Evolutionary conservation across 208 protist species (phyloP).

Genomic region (Leishmania guyanensis): DNA sequence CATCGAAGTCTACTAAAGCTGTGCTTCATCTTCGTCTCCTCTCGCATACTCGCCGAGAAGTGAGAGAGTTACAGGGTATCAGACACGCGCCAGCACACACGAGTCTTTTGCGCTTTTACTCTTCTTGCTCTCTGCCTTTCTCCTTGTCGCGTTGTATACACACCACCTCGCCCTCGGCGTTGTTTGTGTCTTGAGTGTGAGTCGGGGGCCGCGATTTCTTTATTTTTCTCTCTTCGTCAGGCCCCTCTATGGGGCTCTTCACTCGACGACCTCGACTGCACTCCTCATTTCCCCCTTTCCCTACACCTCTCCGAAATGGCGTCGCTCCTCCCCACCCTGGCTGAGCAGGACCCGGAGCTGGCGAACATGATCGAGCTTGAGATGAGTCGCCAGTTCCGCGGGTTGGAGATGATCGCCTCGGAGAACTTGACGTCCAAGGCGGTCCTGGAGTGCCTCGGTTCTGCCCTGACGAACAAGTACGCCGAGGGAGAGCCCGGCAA

Average conservation of each 20-base stretch:
- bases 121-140: neutral
- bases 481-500: conserved; percentile 97
- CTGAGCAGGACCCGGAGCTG: conserved; percentile 81
- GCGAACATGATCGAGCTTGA: conserved; percentile 84
- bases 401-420: conserved; percentile 92
- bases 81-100: neutral
- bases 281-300: neutral
- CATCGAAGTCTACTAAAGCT: no score
- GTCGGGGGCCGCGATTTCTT: neutral
- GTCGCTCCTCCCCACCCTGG: conserved; percentile 33
- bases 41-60: no score
- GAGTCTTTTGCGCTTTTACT: neutral
- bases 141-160: neutral
- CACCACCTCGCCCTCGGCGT: neutral
- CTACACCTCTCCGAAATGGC: conserved; percentile 4
- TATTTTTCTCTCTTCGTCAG: neutral
- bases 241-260: neutral
- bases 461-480: conserved; percentile 99
- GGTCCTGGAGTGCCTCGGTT: conserved; percentile 98
- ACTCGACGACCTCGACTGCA: neutral
- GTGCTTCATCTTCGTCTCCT: no score
- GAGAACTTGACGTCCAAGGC: conserved; percentile 99
- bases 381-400: conserved; percentile 84
- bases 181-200: neutral
- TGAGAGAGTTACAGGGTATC: no score